phyloP scores from a whole-genome alignment of 768 basidiomycete species.

The Punctularia strigosozonata region DNA sequence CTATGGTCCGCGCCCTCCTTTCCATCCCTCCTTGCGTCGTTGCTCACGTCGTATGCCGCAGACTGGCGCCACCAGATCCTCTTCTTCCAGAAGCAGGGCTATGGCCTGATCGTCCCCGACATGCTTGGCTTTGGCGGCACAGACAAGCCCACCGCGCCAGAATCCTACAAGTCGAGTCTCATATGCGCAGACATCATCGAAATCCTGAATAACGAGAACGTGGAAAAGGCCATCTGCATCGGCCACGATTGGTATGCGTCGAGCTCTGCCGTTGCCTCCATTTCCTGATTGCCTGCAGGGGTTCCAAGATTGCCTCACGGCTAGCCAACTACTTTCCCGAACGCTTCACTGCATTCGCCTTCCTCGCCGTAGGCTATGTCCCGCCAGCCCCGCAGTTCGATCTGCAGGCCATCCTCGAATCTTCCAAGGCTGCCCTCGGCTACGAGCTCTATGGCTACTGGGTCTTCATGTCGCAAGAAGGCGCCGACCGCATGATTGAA shows the following conservation, averaged over 20 bases:
- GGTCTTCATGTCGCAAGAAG: conserved; percentile 21
- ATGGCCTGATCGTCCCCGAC: conserved; percentile 33
- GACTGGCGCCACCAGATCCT: conserved; percentile 11
- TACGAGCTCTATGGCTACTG: conserved; percentile 32
- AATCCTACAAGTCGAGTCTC: conserved; percentile 13
- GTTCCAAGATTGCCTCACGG: conserved; percentile 19
- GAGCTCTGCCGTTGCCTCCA: neutral
- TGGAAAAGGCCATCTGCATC: conserved; percentile 17
- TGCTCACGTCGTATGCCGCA: too few species aligned
- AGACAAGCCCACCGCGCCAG: conserved; percentile 23
- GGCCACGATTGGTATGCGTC: conserved; percentile 22
- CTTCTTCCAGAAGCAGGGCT: conserved; percentile 26
- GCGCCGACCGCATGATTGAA: conserved; percentile 20
- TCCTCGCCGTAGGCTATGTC: conserved; percentile 22
- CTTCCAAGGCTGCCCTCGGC: conserved; percentile 17
- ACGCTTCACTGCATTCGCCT: conserved; percentile 29
- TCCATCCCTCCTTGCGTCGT: too few species aligned
- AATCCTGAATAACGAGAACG: conserved; percentile 19
- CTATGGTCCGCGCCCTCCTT: too few species aligned
- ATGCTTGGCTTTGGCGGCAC: conserved; percentile 36
- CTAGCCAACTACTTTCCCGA: conserved; percentile 25
- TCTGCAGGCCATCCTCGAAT: conserved; percentile 14
- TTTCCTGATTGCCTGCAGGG: conserved; percentile 17
- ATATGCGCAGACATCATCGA: conserved; percentile 21
- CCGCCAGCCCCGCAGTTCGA: conserved; percentile 17